Base-by-base conservation (phyloP, 2,329 filamentous ascomycete species). In the Metarhizium guizhouense region DNA sequence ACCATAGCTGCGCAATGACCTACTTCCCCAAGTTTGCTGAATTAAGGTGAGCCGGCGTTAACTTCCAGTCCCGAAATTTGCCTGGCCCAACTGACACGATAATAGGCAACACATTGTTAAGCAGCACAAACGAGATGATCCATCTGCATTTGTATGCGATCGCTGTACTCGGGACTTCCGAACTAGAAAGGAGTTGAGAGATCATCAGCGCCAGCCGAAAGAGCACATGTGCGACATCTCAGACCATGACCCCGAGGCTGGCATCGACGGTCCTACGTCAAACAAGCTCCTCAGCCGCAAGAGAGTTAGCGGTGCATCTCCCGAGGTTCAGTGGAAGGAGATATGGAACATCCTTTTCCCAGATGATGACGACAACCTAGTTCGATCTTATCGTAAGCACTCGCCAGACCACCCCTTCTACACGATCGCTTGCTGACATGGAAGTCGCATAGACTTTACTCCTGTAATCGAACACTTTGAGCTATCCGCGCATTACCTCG, bases 401-500 rank as follows among this genome's bases (percentile, higher is more conserved):
- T 40, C 16, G 47, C 25, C 16, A 30, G 30, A 18, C 7, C 10
- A 36, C n/a, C 8, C 1, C 14, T 20, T 30, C 18, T 14, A 4
- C 14, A 30, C n/a, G 8, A 40, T 10, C 25, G 13, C 3, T 25
- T 18, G 18, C 47, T 62, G 42, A 66, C 50, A 30, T 1, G 11
- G 6, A 6, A 29, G 14, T 7, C 1, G 7, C 1, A 3, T n/a
- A 73, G 71, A 72, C 30, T 74, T 68, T 51, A 71, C 67, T 0
- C 72, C 72, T 0, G 71, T 74, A 0, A 73, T 74, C 16, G 72
- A 74, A 56, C 72, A 74, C 49, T 74, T 74, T 29, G 72, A 74
- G 55, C 58, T 74, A 6, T 68, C 68, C 1, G 56, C 61, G 0
- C 62, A 65, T 6, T 74, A 72, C 52, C 62, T 72, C 11, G 54